A percentile compares a stretch with the other conserved stretches of the same genome.
Conservation (phyloP, 2,329 filamentous ascomycete species). For the Hirsutella thompsonii region DNA sequence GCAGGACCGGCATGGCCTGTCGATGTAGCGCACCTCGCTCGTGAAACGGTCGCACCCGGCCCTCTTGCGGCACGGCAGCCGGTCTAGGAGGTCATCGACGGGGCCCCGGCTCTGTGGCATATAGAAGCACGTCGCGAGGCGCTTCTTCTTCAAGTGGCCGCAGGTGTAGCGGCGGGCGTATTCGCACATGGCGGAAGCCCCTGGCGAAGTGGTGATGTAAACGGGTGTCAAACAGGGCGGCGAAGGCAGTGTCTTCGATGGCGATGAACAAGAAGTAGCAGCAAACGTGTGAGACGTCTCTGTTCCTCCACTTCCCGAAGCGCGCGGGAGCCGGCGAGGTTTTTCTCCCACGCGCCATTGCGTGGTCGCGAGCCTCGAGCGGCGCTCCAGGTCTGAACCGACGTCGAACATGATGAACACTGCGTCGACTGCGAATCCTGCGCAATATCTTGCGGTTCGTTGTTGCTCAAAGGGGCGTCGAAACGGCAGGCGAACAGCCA, state of each 20-base stretch:
- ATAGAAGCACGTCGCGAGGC: neutral
- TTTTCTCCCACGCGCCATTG: too few relatives aligned
- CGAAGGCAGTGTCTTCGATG: neutral
- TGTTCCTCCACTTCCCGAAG: too few relatives aligned
- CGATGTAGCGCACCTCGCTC: neutral
- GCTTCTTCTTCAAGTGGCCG: conserved; percentile 8
- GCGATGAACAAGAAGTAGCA: neutral
- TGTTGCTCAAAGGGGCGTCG: too few relatives aligned
- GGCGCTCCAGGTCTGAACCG: too few relatives aligned
- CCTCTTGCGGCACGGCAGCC: conserved; percentile 2
- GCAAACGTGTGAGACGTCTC: neutral
- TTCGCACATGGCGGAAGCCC: conserved; percentile 9
- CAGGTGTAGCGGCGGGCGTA: conserved; percentile 9
- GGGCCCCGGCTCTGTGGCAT: neutral
- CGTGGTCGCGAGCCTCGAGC: too few relatives aligned
- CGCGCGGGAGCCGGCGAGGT: too few relatives aligned
- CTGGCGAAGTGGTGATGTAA: neutral
- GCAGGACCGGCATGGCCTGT: neutral
- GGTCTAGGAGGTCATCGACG: neutral
- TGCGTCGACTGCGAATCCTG: too few relatives aligned
- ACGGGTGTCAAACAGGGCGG: neutral
- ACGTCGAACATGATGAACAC: too few relatives aligned
- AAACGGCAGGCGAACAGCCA: too few relatives aligned
- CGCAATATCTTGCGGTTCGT: too few relatives aligned
- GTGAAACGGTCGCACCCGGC: neutral